phyloP scores from a whole-genome alignment of 129 eudicot genomes.

The Tagetes erecta region DNA sequence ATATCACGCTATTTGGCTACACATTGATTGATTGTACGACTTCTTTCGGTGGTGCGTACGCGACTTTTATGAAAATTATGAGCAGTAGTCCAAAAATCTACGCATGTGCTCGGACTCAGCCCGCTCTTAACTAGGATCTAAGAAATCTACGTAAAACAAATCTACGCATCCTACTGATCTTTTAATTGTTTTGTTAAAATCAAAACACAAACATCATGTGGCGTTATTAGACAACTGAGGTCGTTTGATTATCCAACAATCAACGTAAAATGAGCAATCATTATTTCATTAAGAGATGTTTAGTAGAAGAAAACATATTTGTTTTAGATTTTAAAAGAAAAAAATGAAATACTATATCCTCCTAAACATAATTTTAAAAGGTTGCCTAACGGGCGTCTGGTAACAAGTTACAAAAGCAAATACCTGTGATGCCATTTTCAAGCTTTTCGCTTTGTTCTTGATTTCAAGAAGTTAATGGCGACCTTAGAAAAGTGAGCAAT shows the following conservation, averaged over 20 bases:
- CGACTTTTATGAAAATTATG: too few species aligned
- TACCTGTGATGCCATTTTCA: constrained; percentile 12
- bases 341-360: background rate
- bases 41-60: too few species aligned
- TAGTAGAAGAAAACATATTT: background rate
- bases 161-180: too few species aligned
- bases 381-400: background rate
- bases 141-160: too few species aligned
- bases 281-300: background rate
- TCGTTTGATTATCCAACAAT: background rate
- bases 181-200: too few species aligned
- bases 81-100: too few species aligned
- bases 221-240: background rate
- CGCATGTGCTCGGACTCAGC: too few species aligned
- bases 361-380: background rate
- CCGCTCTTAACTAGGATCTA: too few species aligned
- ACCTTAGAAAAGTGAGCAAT: constrained; percentile 53
- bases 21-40: too few species aligned
- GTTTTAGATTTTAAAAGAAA: background rate
- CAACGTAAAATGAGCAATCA: background rate
- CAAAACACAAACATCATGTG: background rate
- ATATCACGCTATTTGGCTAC: too few species aligned
- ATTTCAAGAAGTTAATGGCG: constrained; percentile 49
- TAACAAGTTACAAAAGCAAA: constrained; percentile 14
- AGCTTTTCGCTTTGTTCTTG: constrained; percentile 51